Conservation (phyloP, 805 yeast genomes). For the Pichia heedii region DNA sequence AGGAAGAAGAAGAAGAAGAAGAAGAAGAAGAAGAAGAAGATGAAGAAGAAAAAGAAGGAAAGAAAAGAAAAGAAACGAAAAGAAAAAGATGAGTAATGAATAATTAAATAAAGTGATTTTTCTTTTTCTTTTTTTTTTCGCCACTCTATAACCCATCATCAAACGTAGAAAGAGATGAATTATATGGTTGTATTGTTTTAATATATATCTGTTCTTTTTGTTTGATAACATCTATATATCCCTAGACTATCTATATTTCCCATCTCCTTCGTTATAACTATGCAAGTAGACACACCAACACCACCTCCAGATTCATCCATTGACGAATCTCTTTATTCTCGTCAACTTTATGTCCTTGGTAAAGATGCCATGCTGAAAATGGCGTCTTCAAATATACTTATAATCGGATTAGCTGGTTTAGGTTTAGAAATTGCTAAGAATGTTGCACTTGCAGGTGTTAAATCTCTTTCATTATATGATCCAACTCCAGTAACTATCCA, state of each 20-base stretch:
- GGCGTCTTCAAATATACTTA: conserved; percentile 88
- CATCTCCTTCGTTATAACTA: no score
- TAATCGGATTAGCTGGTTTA: conserved; percentile 84
- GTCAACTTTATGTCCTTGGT: conserved; percentile 94
- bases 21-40: neutral
- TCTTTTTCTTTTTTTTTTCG: no score
- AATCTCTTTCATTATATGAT: conserved; percentile 78
- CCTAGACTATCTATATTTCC: no score
- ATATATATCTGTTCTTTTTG: no score
- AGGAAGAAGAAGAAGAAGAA: neutral
- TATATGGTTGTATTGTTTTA: no score
- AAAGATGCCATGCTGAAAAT: conserved; percentile 97
- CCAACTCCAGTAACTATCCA: conserved; percentile 55
- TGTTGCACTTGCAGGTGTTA: conserved; percentile 95
- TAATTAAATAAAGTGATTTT: no score
- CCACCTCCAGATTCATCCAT: conserved; percentile 37
- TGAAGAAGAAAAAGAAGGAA: no score
- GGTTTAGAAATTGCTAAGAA: conserved; percentile 97
- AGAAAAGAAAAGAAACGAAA: no score
- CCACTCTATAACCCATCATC: no score
- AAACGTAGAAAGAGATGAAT: no score
- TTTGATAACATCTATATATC: no score
- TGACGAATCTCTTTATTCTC: conserved; percentile 91
- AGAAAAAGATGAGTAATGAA: no score
- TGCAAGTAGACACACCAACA: conserved; percentile 35